phyloP scores from a whole-genome alignment of 352 stramenopile genomes.

The Globisporangium spinosum region DNA sequence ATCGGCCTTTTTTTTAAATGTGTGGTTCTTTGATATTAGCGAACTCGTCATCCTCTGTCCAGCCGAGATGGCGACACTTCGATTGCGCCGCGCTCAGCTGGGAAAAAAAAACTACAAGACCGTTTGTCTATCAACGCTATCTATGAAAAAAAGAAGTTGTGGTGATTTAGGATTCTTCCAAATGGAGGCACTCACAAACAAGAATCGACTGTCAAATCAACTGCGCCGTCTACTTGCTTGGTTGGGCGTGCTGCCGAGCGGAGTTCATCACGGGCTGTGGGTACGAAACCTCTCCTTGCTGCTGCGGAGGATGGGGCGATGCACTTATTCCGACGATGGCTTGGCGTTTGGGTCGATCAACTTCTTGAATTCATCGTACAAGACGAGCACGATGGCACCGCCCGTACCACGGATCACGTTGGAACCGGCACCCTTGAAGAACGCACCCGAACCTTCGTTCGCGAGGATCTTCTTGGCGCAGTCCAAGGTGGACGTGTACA shows the following conservation, averaged over 20 bases:
- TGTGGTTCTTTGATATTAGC: constrained; percentile 12
- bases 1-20: neutral
- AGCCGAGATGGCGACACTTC: constrained; percentile 1
- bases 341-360: constrained; percentile 58
- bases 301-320: neutral
- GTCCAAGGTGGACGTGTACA: constrained; percentile 97
- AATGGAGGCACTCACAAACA: neutral
- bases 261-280: neutral
- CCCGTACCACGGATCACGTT: constrained; percentile 99
- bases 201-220: constrained; percentile 8
- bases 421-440: constrained; percentile 99
- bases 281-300: neutral
- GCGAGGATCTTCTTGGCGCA: constrained; percentile 96
- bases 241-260: neutral
- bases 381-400: constrained; percentile 96
- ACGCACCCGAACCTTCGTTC: constrained; percentile 93
- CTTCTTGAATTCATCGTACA: constrained; percentile 99
- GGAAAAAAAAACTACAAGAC: neutral
- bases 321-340: constrained; percentile 48
- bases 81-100: neutral
- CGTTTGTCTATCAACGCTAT: constrained; percentile 11
- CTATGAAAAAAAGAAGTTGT: constrained; percentile 11
- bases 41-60: neutral
- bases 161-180: neutral
- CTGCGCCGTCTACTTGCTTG: constrained; percentile 14